Base-by-base conservation (phyloP, 805 yeast genomes). In the Candida sphagnicola region DNA sequence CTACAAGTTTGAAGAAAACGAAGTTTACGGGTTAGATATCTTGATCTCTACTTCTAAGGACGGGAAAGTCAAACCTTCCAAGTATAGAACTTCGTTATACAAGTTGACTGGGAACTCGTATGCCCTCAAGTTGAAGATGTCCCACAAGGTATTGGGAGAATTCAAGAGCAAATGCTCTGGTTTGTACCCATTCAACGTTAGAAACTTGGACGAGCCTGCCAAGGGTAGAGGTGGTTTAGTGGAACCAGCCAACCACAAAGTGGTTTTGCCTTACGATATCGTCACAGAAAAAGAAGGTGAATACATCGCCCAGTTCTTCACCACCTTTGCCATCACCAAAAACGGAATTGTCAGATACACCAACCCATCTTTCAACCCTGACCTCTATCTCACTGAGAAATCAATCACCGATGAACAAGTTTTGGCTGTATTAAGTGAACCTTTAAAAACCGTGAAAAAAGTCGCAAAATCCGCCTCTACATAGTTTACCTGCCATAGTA, bases 21-120 rank as follows among this genome's bases (percentile, higher is more conserved):
- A 84, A 57, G 91, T 85, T 25, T 84, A 77, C 57, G 91, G 91
- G 37, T 67, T 84, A 50, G 91, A 84, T 56, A 74, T 84, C 44
- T 70, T 85, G 44, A 69, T 84, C 46, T 74, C 85, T 17, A 73
- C 84, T 30, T 75, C 83, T 5, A 61, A 59, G 36, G 83, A 77
- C 35, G 88, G 91, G 46, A 81, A 81, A 67, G 83, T 80, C 43
- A 73, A 75, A 57, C 58, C 63, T 41, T 68, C 80, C 39, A 76
- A 78, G 49, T 68, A 72, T 54, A 75, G 75, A 55, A 83, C 91
- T 47, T 74, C 87, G 34, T 70, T 85, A 49, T 83, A 75, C 74
- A 83, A 83, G 65, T 73, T 81, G 60, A 79, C 85, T 36, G 87
- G 86, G 49, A 74, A 68, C 56, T 70, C 74, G 29, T 84, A 84